Conservation (phyloP, 1,139 yeast genomes). For the Hyphopichia pseudoburtonii region DNA sequence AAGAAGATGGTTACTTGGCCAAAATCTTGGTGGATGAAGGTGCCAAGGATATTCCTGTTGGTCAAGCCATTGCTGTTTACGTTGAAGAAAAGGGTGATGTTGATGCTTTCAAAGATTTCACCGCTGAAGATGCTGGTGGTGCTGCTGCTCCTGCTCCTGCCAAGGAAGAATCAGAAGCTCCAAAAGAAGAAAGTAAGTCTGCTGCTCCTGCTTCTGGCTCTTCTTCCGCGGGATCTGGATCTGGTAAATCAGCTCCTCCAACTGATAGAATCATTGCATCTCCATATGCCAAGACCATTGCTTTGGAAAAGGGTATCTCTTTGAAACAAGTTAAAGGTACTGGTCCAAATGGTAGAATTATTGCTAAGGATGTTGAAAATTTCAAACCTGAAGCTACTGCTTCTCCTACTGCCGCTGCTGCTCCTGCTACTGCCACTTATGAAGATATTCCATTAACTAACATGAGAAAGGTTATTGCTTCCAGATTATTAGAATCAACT, state of each 20-base stretch:
- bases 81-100: conserved; percentile 88
- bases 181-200: conserved; percentile 21
- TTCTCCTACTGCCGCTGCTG: conserved; percentile 48
- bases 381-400: conserved; percentile 50
- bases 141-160: conserved; percentile 39
- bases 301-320: conserved; percentile 88
- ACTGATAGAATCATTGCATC: conserved; percentile 78
- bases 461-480: conserved; percentile 94
- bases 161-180: conserved; percentile 20
- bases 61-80: conserved; percentile 94
- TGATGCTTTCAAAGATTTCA: conserved; percentile 81
- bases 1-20: conserved; percentile 95
- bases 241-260: conserved; percentile 16
- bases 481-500: conserved; percentile 84
- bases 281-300: conserved; percentile 91
- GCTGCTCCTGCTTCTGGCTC: conserved; percentile 21
- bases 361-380: conserved; percentile 85
- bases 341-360: conserved; percentile 94
- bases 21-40: conserved; percentile 87
- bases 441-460: conserved; percentile 83
- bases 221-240: conserved; percentile 19
- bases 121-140: conserved; percentile 78
- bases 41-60: conserved; percentile 86
- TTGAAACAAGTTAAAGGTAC: conserved; percentile 84
- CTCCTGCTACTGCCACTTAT: conserved; percentile 57